phyloP scores from a whole-genome alignment of 345 rosid species.

The Eucalyptus virginea region DNA sequence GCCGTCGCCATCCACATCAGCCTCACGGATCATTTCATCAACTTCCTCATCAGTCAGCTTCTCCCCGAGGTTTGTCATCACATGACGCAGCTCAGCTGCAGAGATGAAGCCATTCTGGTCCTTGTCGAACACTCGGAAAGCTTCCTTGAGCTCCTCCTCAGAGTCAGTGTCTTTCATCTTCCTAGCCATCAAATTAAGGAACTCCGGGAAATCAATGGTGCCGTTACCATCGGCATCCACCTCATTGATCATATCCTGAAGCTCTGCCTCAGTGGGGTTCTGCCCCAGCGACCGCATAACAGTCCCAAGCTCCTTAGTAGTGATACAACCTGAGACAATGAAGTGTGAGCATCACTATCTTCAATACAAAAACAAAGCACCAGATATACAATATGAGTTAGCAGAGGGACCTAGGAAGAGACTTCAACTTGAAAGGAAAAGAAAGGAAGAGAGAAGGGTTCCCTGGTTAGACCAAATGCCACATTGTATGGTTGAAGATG shows the following conservation, averaged over 20 bases:
- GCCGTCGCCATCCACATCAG: constrained; percentile 37
- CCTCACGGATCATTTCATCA: constrained; percentile 41
- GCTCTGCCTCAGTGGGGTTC: constrained; percentile 40
- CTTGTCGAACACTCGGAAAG: constrained; percentile 36
- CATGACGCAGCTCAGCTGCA: constrained; percentile 39
- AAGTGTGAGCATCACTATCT: neutral
- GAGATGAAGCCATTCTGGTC: constrained; percentile 43
- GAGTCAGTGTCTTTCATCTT: constrained; percentile 42
- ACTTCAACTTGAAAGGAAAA: neutral
- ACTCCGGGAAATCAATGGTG: constrained; percentile 40
- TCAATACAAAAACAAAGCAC: neutral
- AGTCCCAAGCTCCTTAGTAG: constrained; percentile 42
- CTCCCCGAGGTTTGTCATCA: constrained; percentile 40
- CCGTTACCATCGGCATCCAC: constrained; percentile 43
- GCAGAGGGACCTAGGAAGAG: neutral
- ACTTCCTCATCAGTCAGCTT: constrained; percentile 40
- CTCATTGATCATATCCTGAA: constrained; percentile 41
- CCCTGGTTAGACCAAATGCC: neutral
- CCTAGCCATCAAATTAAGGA: constrained; percentile 35
- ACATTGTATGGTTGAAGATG: neutral
- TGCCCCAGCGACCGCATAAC: constrained; percentile 36
- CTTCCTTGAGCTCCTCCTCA: constrained; percentile 43
- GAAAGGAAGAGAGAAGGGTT: neutral
- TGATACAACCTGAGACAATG: constrained; percentile 21
- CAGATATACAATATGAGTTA: neutral